These are phyloP conservation scores for Pythium vanterpoolii DNA, from an alignment of 352 stramenopile species.

Conservation along the genomic window DNA sequence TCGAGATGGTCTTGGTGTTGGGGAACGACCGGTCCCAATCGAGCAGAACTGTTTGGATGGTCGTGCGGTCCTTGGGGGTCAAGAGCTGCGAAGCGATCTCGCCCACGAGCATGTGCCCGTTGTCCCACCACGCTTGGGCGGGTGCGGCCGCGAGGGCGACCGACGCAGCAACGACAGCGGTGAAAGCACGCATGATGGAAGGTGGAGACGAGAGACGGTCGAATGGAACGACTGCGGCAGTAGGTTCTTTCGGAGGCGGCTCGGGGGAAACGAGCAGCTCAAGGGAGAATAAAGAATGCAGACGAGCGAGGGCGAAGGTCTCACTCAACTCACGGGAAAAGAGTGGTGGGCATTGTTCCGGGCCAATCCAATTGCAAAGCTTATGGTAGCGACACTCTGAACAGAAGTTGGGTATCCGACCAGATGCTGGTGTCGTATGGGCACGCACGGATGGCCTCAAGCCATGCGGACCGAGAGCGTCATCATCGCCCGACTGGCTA, in stretches of 20 bases:
- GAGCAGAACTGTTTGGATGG: constrained; percentile 23
- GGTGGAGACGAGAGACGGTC: neutral
- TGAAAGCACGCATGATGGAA: constrained; percentile 9
- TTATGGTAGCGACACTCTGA: too few species aligned
- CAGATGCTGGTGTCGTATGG: too few species aligned
- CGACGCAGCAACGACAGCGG: neutral
- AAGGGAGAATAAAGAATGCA: too few species aligned
- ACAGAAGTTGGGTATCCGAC: too few species aligned
- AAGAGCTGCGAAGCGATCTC: constrained; percentile 32
- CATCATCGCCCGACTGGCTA: neutral
- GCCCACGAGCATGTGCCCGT: constrained; percentile 33
- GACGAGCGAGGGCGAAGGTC: too few species aligned
- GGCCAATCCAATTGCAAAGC: too few species aligned
- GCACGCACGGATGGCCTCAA: too few species aligned
- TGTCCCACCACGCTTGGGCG: constrained; percentile 32
- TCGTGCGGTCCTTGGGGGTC: constrained; percentile 19
- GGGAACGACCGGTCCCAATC: constrained; percentile 28
- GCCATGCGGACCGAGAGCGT: too few species aligned
- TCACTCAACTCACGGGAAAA: too few species aligned
- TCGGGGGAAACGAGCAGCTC: too few species aligned
- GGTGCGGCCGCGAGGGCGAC: constrained; percentile 3
- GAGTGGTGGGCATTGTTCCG: too few species aligned
- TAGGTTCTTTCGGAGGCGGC: too few species aligned
- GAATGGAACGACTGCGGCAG: neutral
- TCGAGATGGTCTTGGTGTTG: constrained; percentile 28